Evolutionary conservation across 768 basidiomycete genomes (phyloP), one percentile per base, ranked within the genome.

Genomic region (Coprinellus micaceus): DNA sequence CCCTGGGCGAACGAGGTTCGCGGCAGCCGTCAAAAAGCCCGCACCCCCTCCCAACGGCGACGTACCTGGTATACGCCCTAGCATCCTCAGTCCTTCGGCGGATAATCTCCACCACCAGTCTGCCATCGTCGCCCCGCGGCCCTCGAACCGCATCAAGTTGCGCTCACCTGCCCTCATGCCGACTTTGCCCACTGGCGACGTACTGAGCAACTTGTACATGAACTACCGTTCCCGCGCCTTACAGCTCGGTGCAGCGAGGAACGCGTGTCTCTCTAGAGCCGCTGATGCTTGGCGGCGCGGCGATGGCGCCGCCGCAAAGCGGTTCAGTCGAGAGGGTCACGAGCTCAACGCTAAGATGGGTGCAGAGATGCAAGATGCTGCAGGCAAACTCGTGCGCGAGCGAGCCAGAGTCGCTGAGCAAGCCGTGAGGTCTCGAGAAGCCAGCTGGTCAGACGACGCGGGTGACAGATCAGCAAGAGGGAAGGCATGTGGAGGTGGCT

Each of bases 231-330:
- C 86, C 30, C 85, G 89, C 30, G 94, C 92, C 24, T 79, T 98
- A 56, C 90, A 97, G 64, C 84, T 98, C 22, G 97, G 96, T 49
- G 90, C 93, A 1, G 92, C 92, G 29, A 80, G 97, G 36, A 98
- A 98, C 63, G 93, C 93, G 15, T 97, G 92, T 69, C 78, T 99
- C 25, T 92, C 92, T 1, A 84, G 94, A 43, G 97, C 97, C 12
- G 96, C 97, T 2, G 94, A 97, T 64, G 94, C 95, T 2, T 99
- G 94, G 91, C 81, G 92, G 53, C 81, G 93, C 2, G 95, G 96
- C 1, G 97, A 99, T 62, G 96, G 96, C 2, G 94, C 95, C 0
- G 89, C 91, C 0, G 97, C 97, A 36, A 97, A 98, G 72, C 79
- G 93, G 46, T 98, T 96, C 74, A 91, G 89, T 60, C 78, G 91